phyloP scores from a whole-genome alignment of 2,329 filamentous ascomycete genomes.

The Claviceps paspali region DNA sequence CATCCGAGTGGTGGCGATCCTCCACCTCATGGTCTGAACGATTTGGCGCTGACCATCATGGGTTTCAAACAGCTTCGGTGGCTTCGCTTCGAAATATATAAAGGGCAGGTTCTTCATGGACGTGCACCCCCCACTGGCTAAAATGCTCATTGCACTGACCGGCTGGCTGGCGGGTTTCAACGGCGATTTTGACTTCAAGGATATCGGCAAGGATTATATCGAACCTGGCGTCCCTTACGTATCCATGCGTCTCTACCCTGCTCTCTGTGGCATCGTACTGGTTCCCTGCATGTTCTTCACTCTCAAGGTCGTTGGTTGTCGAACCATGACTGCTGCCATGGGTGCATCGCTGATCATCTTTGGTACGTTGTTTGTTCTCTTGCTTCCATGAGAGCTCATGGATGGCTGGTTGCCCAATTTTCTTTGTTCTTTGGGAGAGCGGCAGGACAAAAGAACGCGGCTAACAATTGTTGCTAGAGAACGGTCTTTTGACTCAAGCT shows the following conservation, averaged over 20 bases:
- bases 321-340: conserved; percentile 68
- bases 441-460: too few species aligned
- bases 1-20: too few species aligned
- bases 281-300: conserved; percentile 92
- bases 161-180: conserved; percentile 92
- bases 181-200: conserved; percentile 95
- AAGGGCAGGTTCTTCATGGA: conserved; percentile 99
- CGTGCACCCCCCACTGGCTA: conserved; percentile 93
- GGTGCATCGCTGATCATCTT: conserved; percentile 83
- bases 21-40: background rate
- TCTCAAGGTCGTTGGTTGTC: conserved; percentile 78
- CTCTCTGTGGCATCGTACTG: conserved; percentile 73
- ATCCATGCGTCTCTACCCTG: conserved; percentile 88
- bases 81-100: conserved; percentile 97
- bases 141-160: conserved; percentile 88
- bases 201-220: conserved; percentile 97
- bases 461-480: too few species aligned
- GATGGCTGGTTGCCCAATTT: too few species aligned
- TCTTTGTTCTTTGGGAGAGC: too few species aligned
- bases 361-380: conserved; percentile 40
- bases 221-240: conserved; percentile 94
- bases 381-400: too few species aligned
- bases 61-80: conserved; percentile 58
- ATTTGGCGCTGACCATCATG: background rate
- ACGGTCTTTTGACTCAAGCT: conserved; percentile 87